phyloP scores from a whole-genome alignment of 345 rosid species.

The Crucihimalaya himalaica region DNA sequence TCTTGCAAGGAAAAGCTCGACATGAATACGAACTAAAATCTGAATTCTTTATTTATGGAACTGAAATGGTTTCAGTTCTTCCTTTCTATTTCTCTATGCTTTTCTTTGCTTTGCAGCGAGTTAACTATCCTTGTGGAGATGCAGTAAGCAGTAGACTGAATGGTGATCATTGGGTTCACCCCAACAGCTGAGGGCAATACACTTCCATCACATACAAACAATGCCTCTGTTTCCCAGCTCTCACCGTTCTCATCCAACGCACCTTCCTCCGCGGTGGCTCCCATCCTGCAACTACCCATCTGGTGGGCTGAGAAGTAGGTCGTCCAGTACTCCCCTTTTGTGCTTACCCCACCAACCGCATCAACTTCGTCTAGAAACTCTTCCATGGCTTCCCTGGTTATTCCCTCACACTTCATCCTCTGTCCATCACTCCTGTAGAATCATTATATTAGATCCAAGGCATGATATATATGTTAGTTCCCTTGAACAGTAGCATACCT shows the following conservation, averaged over 20 bases:
- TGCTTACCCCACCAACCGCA: constrained; percentile 44
- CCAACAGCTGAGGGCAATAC: constrained; percentile 68
- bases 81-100: background rate
- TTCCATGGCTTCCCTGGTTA: constrained; percentile 42
- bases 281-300: constrained; percentile 80
- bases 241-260: constrained; percentile 65
- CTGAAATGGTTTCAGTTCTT: background rate
- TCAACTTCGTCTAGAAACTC: constrained; percentile 51
- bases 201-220: constrained; percentile 66
- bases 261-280: constrained; percentile 47
- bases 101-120: constrained; percentile 13
- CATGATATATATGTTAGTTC: too few species aligned
- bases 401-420: constrained; percentile 52
- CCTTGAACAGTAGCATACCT: constrained; percentile 8
- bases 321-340: constrained; percentile 46
- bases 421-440: constrained; percentile 56
- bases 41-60: background rate
- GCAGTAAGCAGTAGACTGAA: constrained; percentile 59
- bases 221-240: constrained; percentile 69
- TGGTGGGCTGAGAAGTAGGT: constrained; percentile 59
- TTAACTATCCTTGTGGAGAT: constrained; percentile 41
- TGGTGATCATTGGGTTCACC: constrained; percentile 71
- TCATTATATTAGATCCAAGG: background rate
- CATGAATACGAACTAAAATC: background rate
- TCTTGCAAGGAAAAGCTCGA: background rate